These are phyloP conservation scores for Chamaecrista fasciculata DNA, from an alignment of 306 rosid species.

Conservation along the genomic window DNA sequence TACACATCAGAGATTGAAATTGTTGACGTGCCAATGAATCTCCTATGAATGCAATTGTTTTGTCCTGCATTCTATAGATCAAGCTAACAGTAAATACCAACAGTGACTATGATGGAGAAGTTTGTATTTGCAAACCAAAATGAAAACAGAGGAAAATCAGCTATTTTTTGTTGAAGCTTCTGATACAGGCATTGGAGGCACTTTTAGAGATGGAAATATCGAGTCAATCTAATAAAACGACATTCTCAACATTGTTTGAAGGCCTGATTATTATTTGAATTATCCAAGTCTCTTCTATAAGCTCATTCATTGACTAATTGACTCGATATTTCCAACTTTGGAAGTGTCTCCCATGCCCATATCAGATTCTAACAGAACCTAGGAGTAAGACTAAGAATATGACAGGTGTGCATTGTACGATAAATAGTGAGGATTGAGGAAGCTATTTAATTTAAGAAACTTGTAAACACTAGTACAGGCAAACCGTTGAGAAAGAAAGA, in stretches of 20 bases:
- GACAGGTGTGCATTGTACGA: background rate
- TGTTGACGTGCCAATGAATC: conserved; percentile 9
- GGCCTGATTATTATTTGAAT: too few relatives aligned
- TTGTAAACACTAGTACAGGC: background rate
- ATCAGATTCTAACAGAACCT: too few relatives aligned
- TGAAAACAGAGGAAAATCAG: background rate
- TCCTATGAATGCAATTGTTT: conserved; percentile 4
- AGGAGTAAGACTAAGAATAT: background rate
- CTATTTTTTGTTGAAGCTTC: background rate
- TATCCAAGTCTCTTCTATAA: too few relatives aligned
- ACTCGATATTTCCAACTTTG: too few relatives aligned
- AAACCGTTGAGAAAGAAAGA: background rate
- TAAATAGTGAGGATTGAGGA: background rate
- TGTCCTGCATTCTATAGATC: background rate
- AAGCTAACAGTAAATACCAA: background rate
- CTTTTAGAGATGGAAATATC: too few relatives aligned
- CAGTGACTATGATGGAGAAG: background rate
- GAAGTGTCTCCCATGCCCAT: too few relatives aligned
- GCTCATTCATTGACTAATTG: too few relatives aligned
- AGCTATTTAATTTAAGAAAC: background rate
- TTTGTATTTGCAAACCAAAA: background rate
- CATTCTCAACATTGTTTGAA: too few relatives aligned
- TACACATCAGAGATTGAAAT: conserved; percentile 12
- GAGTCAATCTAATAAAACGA: too few relatives aligned
- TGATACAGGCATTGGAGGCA: too few relatives aligned